phyloP scores from a whole-genome alignment of 805 yeast genomes.

The Metschnikowia dekortorum region DNA sequence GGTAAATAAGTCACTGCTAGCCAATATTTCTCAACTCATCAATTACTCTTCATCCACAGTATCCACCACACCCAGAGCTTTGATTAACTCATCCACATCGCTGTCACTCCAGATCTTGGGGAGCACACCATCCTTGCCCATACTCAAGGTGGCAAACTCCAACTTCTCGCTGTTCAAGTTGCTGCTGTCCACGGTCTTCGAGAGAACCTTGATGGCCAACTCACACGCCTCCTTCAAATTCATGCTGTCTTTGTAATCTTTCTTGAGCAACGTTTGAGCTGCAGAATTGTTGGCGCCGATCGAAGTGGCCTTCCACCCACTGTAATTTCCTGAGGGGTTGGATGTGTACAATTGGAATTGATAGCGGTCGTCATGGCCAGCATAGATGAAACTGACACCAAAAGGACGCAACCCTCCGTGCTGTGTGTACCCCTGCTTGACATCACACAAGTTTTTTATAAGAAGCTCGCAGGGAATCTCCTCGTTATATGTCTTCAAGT shows the following conservation, averaged over 20 bases:
- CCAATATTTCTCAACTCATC: not conserved
- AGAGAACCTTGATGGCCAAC: constrained; percentile 83
- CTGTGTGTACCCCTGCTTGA: constrained; percentile 97
- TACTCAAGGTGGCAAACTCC: constrained; percentile 80
- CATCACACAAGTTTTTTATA: constrained; percentile 84
- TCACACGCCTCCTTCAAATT: constrained; percentile 72
- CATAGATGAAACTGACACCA: constrained; percentile 94
- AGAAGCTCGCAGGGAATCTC: constrained; percentile 90
- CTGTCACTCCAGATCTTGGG: constrained; percentile 76
- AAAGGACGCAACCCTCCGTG: constrained; percentile 98
- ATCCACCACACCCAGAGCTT: constrained; percentile 65
- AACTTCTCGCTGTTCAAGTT: constrained; percentile 83
- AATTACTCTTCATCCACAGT: constrained; percentile 17
- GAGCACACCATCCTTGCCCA: constrained; percentile 47
- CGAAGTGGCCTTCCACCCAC: constrained; percentile 97
- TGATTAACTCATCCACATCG: constrained; percentile 71
- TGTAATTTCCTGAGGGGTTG: constrained; percentile 95
- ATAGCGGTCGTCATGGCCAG: constrained; percentile 88
- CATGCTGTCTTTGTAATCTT: constrained; percentile 86
- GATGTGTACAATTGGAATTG: constrained; percentile 92
- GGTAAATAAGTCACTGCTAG: not conserved
- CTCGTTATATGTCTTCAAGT: constrained; percentile 82
- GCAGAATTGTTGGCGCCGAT: constrained; percentile 96
- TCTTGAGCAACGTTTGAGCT: constrained; percentile 92
- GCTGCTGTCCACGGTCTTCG: constrained; percentile 90